Conservation (phyloP, 2,329 filamentous ascomycete species). For the Hymenoscyphus occultus region DNA sequence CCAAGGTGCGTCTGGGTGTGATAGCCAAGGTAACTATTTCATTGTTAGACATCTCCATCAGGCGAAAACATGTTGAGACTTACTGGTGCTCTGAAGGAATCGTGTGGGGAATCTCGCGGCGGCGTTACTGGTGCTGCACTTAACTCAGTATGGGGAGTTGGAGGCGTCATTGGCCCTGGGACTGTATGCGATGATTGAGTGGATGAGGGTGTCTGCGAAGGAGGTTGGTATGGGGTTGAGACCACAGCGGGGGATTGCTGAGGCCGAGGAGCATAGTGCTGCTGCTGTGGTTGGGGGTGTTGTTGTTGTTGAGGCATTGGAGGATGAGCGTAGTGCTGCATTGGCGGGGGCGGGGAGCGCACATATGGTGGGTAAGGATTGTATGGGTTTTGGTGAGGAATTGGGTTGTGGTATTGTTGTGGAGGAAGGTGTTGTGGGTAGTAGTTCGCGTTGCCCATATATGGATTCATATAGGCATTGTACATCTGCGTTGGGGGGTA, state of each 20-base stretch:
- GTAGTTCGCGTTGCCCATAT: conserved; percentile 43
- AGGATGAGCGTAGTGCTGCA: conserved; percentile 53
- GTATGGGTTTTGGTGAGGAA: conserved; percentile 46
- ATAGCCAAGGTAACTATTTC: conserved; percentile 56
- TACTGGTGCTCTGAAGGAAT: conserved; percentile 51
- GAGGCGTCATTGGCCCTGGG: conserved; percentile 44
- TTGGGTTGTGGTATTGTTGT: conserved; percentile 53
- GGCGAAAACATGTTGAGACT: conserved; percentile 34
- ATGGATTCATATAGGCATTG: conserved; percentile 49
- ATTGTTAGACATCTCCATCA: conserved; percentile 30
- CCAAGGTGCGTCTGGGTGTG: conserved; percentile 50
- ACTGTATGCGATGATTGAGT: conserved; percentile 32
- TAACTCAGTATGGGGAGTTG: conserved; percentile 42
- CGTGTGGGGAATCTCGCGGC: conserved; percentile 25
- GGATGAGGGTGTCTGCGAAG: conserved; percentile 41
- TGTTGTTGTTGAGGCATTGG: conserved; percentile 31
- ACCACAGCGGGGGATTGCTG: conserved; percentile 49
- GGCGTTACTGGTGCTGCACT: conserved; percentile 31
- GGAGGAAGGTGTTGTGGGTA: conserved; percentile 54
- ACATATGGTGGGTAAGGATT: conserved; percentile 43
- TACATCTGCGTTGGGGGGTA: conserved; percentile 46
- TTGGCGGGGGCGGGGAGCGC: conserved; percentile 47
- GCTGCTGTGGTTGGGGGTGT: conserved; percentile 5
- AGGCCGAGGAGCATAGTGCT: conserved; percentile 38
- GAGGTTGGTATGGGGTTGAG: conserved; percentile 52